Base-by-base conservation (phyloP, 2,329 filamentous ascomycete species). In the Penicillium sp. region DNA sequence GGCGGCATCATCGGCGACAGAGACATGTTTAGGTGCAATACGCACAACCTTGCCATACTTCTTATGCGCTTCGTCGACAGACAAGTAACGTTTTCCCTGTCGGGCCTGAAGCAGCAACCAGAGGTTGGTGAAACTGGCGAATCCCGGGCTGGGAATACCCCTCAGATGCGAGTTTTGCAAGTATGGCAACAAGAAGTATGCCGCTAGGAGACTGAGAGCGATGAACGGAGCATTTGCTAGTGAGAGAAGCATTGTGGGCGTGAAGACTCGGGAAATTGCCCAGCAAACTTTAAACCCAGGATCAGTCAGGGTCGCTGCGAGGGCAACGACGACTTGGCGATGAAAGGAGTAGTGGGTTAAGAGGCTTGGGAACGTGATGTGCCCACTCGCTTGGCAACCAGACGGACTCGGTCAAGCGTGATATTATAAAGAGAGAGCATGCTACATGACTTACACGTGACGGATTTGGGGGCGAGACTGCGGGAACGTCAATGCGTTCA, bases 21-120 rank as follows among this genome's bases (percentile, higher is more conserved):
- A 92, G 65, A 96, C 82, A 68, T 96, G 92, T 67, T 93, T 86
- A 1, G 93, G 93, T 68, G 91, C 89, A 62, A 96, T 89, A 37
- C 92, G 84, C 24, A 96, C 87, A 1, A 96, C 75, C 16, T 86
- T 87, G 3, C 92, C 92, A 45, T 89, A 79, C 68, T 86, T 88
- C 78, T 89, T 84, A 75, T 96, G 92, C 8, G 85, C 80, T 35
- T 86, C 75, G 66, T 96, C 81, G n/a, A 96, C 86, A 2, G 80
- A 78, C 31, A 76, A 63, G 68, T 84, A 91, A 13, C 89, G 80
- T 47, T 81, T 80, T 1, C 91, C 91, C 4, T 83, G 80, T 1
- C 93, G 86, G 53, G 79, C 79, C 13, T 86, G 82, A 8, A 79
- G 77, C 49, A 96, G 75, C 27, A 96, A 83, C 93, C 93, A 97